phyloP scores from a whole-genome alignment of 257 asterid genomes.

The Verbascum thapsus region DNA sequence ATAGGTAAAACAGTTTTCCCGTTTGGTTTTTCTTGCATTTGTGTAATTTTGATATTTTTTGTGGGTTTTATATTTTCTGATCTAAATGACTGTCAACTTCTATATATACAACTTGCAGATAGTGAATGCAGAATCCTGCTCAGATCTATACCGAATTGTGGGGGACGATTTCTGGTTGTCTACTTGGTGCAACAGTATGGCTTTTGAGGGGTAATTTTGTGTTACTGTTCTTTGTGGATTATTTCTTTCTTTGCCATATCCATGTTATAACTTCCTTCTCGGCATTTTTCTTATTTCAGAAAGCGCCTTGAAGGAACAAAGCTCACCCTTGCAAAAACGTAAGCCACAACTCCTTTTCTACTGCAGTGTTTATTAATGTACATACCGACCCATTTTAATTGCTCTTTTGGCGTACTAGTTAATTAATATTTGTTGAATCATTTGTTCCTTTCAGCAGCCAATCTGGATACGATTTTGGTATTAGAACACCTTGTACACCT shows the following conservation, averaged over 20 bases:
- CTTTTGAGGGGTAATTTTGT: constrained; percentile 77
- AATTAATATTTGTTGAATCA: constrained; percentile 12
- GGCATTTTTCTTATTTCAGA: constrained; percentile 56
- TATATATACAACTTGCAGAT: constrained; percentile 54
- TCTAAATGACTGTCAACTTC: constrained; percentile 14
- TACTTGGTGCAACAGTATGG: constrained; percentile 80
- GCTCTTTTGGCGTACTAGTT: constrained; percentile 24
- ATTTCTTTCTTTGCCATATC: constrained; percentile 12
- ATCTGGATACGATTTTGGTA: constrained; percentile 74
- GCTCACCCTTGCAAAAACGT: constrained; percentile 73
- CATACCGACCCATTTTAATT: constrained; percentile 11
- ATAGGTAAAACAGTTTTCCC: constrained; percentile 2
- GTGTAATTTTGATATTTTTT: constrained; percentile 11
- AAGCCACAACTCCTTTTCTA: constrained; percentile 28
- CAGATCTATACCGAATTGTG: constrained; percentile 72
- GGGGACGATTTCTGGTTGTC: constrained; percentile 97
- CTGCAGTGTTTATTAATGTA: constrained; percentile 15
- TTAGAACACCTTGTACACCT: constrained; percentile 80
- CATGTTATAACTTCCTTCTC: constrained; percentile 15
- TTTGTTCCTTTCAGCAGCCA: constrained; percentile 54
- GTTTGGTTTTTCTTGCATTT: constrained; percentile 13
- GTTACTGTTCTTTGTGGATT: constrained; percentile 19
- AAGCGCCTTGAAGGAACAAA: constrained; percentile 94
- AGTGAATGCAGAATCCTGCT: constrained; percentile 80
- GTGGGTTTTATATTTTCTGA: constrained; percentile 21